These are phyloP conservation scores for Odonthalia washingtoniensis DNA, from an alignment of 31 red algal genomes.

Conservation along the genomic window DNA sequence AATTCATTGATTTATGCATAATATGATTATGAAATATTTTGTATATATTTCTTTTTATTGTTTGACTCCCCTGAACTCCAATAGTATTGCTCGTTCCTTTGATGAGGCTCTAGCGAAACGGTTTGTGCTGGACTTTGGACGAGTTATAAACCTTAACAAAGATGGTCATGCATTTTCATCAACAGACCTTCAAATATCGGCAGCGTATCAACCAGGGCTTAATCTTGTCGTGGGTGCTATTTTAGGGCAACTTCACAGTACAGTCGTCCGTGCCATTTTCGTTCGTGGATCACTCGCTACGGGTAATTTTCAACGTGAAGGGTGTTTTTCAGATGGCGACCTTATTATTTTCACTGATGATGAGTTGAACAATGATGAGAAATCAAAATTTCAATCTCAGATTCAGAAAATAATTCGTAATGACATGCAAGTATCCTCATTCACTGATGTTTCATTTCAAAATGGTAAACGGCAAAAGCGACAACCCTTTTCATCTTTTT, in stretches of 20 bases:
- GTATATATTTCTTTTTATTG: too few species aligned
- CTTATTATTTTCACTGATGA: constrained; percentile 50
- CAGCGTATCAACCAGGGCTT: background rate
- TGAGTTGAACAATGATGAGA: too few species aligned
- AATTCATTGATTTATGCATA: too few species aligned
- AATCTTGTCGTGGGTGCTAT: background rate
- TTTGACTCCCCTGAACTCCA: too few species aligned
- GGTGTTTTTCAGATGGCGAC: constrained; percentile 67
- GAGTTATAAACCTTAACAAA: constrained; percentile 27
- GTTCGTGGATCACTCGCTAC: constrained; percentile 61
- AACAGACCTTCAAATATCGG: constrained; percentile 5
- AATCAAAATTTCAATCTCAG: too few species aligned
- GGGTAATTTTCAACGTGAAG: constrained; percentile 19
- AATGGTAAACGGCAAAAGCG: too few species aligned
- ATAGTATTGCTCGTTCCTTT: constrained; percentile 39
- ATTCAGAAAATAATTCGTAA: too few species aligned
- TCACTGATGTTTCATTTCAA: too few species aligned
- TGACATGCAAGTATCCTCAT: too few species aligned
- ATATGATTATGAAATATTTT: too few species aligned
- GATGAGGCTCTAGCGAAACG: constrained; percentile 51
- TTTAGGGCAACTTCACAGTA: background rate
- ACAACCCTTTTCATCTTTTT: too few species aligned
- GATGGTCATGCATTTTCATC: constrained; percentile 11
- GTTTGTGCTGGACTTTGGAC: constrained; percentile 59
- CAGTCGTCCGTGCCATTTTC: constrained; percentile 26